A percentile compares a stretch with the other conserved stretches of the same genome.
Conservation (phyloP, 176 grass and related monocot species). For the Ananas comosus region DNA sequence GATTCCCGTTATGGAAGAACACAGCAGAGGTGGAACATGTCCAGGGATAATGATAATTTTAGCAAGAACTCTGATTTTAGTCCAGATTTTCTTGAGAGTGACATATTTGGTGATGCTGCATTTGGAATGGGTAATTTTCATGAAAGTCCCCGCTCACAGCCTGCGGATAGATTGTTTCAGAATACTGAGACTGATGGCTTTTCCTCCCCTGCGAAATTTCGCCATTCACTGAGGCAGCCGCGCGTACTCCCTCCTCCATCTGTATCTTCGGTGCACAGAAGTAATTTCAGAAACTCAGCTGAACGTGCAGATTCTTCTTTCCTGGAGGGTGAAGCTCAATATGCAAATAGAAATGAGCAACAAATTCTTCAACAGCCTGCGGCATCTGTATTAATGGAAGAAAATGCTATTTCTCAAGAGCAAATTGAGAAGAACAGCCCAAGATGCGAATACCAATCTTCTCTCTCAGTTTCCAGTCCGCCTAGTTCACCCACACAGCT, state of each 20-base stretch:
- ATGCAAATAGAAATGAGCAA: conserved; percentile 41
- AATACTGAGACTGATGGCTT: conserved; percentile 44
- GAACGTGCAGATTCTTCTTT: conserved; percentile 41
- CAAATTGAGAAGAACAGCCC: conserved; percentile 41
- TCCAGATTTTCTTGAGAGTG: conserved; percentile 38
- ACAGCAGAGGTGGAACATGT: conserved; percentile 48
- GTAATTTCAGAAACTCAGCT: conserved; percentile 28
- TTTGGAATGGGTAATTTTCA: conserved; percentile 47
- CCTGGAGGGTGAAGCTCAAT: conserved; percentile 26
- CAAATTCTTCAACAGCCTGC: conserved; percentile 33
- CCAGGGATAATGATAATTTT: conserved; percentile 47
- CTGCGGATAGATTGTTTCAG: conserved; percentile 48
- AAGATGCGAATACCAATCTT: conserved; percentile 66
- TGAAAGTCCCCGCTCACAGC: conserved; percentile 41
- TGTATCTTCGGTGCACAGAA: conserved; percentile 47
- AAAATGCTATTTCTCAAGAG: conserved; percentile 30
- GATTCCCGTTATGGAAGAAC: conserved; percentile 39
- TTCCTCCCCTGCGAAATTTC: conserved; percentile 51
- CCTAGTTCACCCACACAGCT: conserved; percentile 68
- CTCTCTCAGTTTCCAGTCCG: conserved; percentile 84
- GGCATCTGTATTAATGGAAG: conserved; percentile 20
- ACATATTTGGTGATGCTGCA: conserved; percentile 59
- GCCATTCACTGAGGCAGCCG: conserved; percentile 60
- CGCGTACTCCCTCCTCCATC: conserved; percentile 57
- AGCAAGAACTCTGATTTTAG: conserved; percentile 53